Evolutionary conservation across 139 green algal species (phyloP).

Genomic region (Yamagishiella unicocca): DNA sequence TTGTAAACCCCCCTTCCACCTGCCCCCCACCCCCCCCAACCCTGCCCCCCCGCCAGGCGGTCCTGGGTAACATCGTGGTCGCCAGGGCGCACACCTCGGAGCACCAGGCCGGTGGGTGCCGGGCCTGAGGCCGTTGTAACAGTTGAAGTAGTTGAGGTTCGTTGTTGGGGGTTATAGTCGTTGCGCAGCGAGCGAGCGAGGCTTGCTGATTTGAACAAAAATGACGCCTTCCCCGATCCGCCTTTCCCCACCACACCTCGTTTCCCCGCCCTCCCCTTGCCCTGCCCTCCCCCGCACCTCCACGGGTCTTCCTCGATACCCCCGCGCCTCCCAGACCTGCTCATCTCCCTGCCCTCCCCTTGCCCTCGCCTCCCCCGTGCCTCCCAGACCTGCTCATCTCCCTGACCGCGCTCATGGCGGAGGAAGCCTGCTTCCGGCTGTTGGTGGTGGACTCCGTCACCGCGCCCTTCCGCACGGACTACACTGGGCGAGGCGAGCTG

Average conservation of each 20-base stretch:
- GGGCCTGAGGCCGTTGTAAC: too few species aligned
- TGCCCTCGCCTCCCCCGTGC: conserved; percentile 4
- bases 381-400: conserved; percentile 70
- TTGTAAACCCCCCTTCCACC: too few species aligned
- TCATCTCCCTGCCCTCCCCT: too few species aligned
- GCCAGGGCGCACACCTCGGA: conserved; percentile 88
- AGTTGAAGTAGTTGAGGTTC: too few species aligned
- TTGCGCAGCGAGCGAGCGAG: too few species aligned
- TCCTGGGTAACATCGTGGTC: conserved; percentile 84
- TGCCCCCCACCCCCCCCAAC: too few species aligned
- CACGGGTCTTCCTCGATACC: too few species aligned
- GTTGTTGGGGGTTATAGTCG: too few species aligned
- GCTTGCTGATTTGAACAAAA: too few species aligned
- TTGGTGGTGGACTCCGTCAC: conserved; percentile 94
- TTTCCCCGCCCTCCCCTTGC: too few species aligned
- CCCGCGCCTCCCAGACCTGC: conserved; percentile 62
- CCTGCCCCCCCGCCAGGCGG: conserved; percentile 24
- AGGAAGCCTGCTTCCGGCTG: conserved; percentile 83
- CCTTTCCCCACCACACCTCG: too few species aligned
- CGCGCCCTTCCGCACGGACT: conserved; percentile 89
- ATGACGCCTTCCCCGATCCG: too few species aligned
- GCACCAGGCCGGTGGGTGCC: conserved; percentile 78
- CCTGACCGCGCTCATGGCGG: conserved; percentile 81
- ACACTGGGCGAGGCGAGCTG: conserved; percentile 90
- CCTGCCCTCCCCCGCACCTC: conserved; percentile 12